phyloP scores from a whole-genome alignment of 2,329 filamentous ascomycete genomes.

The Penicillium concentricum region DNA sequence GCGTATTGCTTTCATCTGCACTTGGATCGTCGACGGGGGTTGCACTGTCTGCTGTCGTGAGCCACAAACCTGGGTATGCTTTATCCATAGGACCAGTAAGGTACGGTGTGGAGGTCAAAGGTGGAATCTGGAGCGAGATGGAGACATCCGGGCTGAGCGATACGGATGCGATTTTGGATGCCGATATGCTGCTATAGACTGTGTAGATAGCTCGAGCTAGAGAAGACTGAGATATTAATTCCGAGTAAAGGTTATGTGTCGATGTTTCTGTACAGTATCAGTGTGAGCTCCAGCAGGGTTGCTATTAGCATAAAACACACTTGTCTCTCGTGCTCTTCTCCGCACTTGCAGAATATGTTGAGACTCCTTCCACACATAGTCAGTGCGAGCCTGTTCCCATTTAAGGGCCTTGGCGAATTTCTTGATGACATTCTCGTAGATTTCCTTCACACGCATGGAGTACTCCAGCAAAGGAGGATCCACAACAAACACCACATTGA shows the following conservation, averaged over 20 bases:
- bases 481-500: slow-evolving; percentile 92
- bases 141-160: slow-evolving; percentile 66
- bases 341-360: slow-evolving; percentile 79
- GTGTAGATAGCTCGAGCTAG: slow-evolving; percentile 80
- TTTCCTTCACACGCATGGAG: slow-evolving; percentile 68
- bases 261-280: slow-evolving; percentile 30
- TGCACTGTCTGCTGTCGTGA: slow-evolving; percentile 81
- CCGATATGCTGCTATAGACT: slow-evolving; percentile 76
- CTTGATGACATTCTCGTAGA: slow-evolving; percentile 86
- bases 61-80: slow-evolving; percentile 73
- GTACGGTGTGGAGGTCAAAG: slow-evolving; percentile 66
- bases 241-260: slow-evolving; percentile 40
- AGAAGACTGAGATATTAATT: slow-evolving; percentile 62
- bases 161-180: slow-evolving; percentile 81
- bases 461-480: slow-evolving; percentile 76
- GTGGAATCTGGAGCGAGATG: slow-evolving; percentile 63
- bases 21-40: slow-evolving; percentile 64
- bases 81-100: slow-evolving; percentile 68
- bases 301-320: slow-evolving; percentile 20
- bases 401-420: slow-evolving; percentile 91
- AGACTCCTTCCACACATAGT: slow-evolving; percentile 90
- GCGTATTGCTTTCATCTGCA: slow-evolving; percentile 57
- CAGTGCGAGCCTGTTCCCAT: slow-evolving; percentile 83
- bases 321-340: slow-evolving; percentile 70
- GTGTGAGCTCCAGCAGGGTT: slow-evolving; percentile 14